Conservation (phyloP, 345 rosid species). For the Populus simonii region DNA sequence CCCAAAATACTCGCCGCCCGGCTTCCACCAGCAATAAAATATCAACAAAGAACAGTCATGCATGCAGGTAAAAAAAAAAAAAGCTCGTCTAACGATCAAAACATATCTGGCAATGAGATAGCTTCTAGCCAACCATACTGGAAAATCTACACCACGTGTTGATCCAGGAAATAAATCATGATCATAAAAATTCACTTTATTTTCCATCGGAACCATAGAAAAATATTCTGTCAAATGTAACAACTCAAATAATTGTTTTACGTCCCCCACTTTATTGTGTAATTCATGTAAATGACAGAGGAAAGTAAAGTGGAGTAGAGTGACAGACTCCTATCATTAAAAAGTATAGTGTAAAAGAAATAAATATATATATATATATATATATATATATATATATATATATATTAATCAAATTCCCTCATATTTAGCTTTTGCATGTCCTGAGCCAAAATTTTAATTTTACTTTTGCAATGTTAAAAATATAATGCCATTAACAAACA, state of each 20-base stretch:
- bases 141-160: too few relatives aligned
- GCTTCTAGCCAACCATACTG: too few relatives aligned
- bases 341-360: too few relatives aligned
- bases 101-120: background rate
- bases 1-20: background rate
- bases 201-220: background rate
- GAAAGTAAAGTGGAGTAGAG: background rate
- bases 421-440: too few relatives aligned
- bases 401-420: too few relatives aligned
- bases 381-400: too few relatives aligned
- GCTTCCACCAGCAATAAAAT: background rate
- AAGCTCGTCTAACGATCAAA: background rate
- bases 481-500: too few relatives aligned
- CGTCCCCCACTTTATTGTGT: slow-evolving; percentile 12
- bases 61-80: background rate
- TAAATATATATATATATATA: too few relatives aligned
- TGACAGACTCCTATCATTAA: background rate
- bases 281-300: background rate
- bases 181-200: background rate
- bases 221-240: background rate
- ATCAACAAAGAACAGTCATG: background rate
- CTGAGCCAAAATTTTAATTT: too few relatives aligned
- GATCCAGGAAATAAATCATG: background rate
- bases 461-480: too few relatives aligned
- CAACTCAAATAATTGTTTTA: background rate